Base-by-base conservation (phyloP, 225 moss, liverwort and hornwort species). In the Lunularia cruciata region DNA sequence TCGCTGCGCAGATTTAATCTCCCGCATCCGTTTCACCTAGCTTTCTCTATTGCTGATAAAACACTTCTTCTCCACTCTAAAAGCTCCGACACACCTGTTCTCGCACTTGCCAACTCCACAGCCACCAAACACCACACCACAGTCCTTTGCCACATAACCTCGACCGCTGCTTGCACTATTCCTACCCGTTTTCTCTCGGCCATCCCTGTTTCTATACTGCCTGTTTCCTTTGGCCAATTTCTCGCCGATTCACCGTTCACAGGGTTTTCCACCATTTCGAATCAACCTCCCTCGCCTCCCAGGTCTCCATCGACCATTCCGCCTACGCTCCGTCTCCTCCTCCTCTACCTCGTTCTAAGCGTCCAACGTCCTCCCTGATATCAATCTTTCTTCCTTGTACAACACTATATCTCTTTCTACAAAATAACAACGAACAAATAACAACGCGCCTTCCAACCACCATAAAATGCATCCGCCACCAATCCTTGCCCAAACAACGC, bases 1-100 rank as follows among this genome's bases (percentile, higher is more conserved):
- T 81, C 81, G 81, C 81, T 81, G 81, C 37, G 52, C 81, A 69
- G 70, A 58, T 69, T 69, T 81, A 73, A 73, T 60, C 73, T 81
- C 76, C 70, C 73, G 76, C 81, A 76, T 81, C 65, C 64, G 76
- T 66, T 73, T 66, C 34, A 65, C 73, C 76, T 81, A 81, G 73
- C 63, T 65, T 69, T 73, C 70, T 76, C 76, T 65, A 45, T 69
- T 32, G 64, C 69, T 68, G 45, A 73, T 53, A 63, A 72, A 62
- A 63, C 65, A 57, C 57, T 25, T 38, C 16, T 35, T 28, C 15
- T 6, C 68, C 48, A 72, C 47, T 63, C 72, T 76, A 57, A 72
- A 72, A 28, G 39, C 61, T 57, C 57, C 57, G 7, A 67, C 60
- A 4, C 67, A 70, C 62, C 68, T 66, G 60, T 52, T 60, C 65